A percentile compares a stretch with the other conserved stretches of the same genome.
Conservation (phyloP, 1,284 basidiomycete genomes). For the Sanghuangporus sanghuang region DNA sequence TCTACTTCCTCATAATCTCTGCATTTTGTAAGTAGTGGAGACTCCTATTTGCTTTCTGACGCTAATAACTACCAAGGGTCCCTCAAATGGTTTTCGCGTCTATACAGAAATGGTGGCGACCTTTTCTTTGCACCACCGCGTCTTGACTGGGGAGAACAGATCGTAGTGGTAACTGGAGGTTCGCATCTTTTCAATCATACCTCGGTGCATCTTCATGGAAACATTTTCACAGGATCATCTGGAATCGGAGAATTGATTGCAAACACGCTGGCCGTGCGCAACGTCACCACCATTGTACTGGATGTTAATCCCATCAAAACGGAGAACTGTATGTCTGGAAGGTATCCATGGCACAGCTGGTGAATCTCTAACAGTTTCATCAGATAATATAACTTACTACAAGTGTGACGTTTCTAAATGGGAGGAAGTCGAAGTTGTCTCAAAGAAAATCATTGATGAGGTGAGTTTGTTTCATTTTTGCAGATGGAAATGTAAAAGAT, state of each 20-base stretch:
- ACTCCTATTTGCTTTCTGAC: neutral
- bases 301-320: slow-evolving; percentile 74
- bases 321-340: slow-evolving; percentile 58
- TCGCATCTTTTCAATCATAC: slow-evolving; percentile 20
- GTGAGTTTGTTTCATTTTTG: neutral
- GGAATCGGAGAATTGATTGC: slow-evolving; percentile 87
- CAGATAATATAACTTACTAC: slow-evolving; percentile 78
- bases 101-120: slow-evolving; percentile 71
- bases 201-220: neutral
- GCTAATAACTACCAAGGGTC: slow-evolving; percentile 43
- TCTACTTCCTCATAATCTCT: slow-evolving; percentile 53
- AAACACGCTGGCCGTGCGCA: slow-evolving; percentile 74
- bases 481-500: neutral
- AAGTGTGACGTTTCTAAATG: slow-evolving; percentile 88
- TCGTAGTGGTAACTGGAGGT: slow-evolving; percentile 90
- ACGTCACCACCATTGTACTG: slow-evolving; percentile 80
- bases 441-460: slow-evolving; percentile 70
- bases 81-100: slow-evolving; percentile 59
- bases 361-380: neutral
- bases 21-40: slow-evolving; percentile 53
- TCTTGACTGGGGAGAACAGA: slow-evolving; percentile 80
- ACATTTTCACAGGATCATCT: slow-evolving; percentile 57
- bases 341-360: neutral
- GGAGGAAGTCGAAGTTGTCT: slow-evolving; percentile 70
- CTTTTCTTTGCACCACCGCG: slow-evolving; percentile 52